Base-by-base conservation (phyloP, 768 basidiomycete genomes). In the Kwoniella botswanensis region DNA sequence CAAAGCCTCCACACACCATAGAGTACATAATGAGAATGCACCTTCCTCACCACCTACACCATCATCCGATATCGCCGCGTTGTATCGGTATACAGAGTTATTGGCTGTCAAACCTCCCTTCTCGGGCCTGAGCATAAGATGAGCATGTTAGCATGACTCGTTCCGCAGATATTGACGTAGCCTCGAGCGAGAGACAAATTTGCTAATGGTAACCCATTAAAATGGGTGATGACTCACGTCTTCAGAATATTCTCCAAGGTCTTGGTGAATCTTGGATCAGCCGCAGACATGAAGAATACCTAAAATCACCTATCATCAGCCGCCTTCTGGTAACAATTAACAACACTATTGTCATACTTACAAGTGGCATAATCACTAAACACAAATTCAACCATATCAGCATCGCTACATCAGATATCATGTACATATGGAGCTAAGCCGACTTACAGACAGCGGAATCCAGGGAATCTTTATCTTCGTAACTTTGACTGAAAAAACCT, bases 21-120 rank as follows among this genome's bases (percentile, higher is more conserved):
- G 67, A 3, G 79, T 92, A 71, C 41, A 75, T 58, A 98, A 85
- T 71, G 93, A 93, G 84, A 98, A 97, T 26, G 83, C 94, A 1
- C 95, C 95, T 84, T 97, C 95, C 73, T 96, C 93, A 1, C 95
- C 94, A 1, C 96, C 95, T 13, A 98, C 93, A 7, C 96, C 96
- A 76, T 98, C 96, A 68, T 92, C 90, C 0, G 92, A 90, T 81
- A 92, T 92, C 26, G 82, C 85, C 13, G 92, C 90, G 79, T 98
- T 93, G 82, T 98, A 98, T 9, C 95, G 90, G 79, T 92, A 96
- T 6, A 85, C 84, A 18, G 82, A 77, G 63, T 81, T 91, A 81
- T 97, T 97, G 1, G 93, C 92, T 4, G 92, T 93, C 79, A 97
- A 86, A 35, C 95, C 95, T 0, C 94, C 95, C 65, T 92, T 88